These are phyloP conservation scores for Botrytis deweyae DNA, from an alignment of 2,329 filamentous ascomycete genomes.

Conservation along the genomic window DNA sequence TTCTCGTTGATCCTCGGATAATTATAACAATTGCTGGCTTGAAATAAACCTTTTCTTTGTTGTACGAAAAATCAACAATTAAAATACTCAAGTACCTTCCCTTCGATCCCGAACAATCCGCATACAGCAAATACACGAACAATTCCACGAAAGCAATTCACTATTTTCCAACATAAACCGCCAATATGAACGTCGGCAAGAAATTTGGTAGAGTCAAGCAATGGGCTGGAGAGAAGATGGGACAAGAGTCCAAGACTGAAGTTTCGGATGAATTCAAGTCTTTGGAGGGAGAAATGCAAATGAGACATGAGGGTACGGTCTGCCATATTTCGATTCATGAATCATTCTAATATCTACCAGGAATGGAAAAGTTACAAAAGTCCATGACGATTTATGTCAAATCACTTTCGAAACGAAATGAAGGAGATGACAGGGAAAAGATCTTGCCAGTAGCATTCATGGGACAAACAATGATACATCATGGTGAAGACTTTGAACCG, in stretches of 20 bases:
- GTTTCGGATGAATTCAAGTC: conserved; percentile 89
- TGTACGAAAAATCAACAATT: conserved; percentile 2
- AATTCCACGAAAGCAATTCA: background rate
- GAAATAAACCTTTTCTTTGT: conserved; percentile 3
- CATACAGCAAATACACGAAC: background rate
- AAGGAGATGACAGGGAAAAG: conserved; percentile 86
- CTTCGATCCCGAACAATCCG: background rate
- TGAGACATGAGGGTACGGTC: conserved; percentile 78
- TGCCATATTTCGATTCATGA: background rate
- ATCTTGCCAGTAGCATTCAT: conserved; percentile 75
- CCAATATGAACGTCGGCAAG: conserved; percentile 55
- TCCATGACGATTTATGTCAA: conserved; percentile 87
- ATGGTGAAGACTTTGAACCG: conserved; percentile 89
- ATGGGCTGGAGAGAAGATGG: conserved; percentile 98
- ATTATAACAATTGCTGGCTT: background rate
- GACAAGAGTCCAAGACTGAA: conserved; percentile 80
- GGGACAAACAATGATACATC: conserved; percentile 79
- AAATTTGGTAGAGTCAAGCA: conserved; percentile 95
- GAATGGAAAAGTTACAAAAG: conserved; percentile 85
- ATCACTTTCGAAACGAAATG: conserved; percentile 79
- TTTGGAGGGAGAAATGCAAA: conserved; percentile 84
- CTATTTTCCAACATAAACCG: conserved; percentile 18
- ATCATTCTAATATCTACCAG: conserved; percentile 48
- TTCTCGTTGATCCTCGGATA: conserved; percentile 9
- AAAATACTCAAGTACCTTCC: background rate